Base-by-base conservation (phyloP, 2,329 filamentous ascomycete genomes). In the Aspergillus ruber region DNA sequence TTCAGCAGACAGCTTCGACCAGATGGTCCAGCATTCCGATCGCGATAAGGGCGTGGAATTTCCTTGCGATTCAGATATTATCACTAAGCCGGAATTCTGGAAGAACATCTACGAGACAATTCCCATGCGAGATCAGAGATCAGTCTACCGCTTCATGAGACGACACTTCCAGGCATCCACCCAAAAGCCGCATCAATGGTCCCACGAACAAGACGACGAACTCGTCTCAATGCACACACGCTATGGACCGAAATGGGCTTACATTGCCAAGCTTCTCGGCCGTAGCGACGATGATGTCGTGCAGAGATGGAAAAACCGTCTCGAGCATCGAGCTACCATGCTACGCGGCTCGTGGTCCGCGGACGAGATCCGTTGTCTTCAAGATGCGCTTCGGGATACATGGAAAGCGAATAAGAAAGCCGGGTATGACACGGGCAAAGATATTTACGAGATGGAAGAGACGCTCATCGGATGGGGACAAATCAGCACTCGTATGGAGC, bases 261-360 rank as follows among this genome's bases (percentile, higher is more conserved):
- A 59, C 1, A 70, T 74, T 44, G 67, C 66, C 21, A 65, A 60
- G 43, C 46, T 65, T 6, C 48, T 73, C 32, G 66, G 63, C 6
- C 61, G 71, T 20, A 69, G 60, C 12, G 59, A 64, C 20, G 70
- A 73, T 46, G 67, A 71, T 49, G 69, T 73, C 17, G 63, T 64
- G 4, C 70, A 72, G 50, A 56, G 70, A 32, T 73, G 70, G 69
- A 67, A 68, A 45, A 71, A 73, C 46, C 62, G 61, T 38, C 60
- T 74, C 4, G 59, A 69, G 47, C 63, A 70, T 48, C 62, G 65
- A 3, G 50, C 43, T 6, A 69, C 62, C 6, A 65, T 66, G 60
- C 63, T 60, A 5, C 49, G 44, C 13, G 71, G 71, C 1, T 44
- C 59, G 13, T 73, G 71, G 71, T 60, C 56, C 2, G 56, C 56